Evolutionary conservation across 208 protist species (phyloP).

Genomic region (Crithidia sp.): DNA sequence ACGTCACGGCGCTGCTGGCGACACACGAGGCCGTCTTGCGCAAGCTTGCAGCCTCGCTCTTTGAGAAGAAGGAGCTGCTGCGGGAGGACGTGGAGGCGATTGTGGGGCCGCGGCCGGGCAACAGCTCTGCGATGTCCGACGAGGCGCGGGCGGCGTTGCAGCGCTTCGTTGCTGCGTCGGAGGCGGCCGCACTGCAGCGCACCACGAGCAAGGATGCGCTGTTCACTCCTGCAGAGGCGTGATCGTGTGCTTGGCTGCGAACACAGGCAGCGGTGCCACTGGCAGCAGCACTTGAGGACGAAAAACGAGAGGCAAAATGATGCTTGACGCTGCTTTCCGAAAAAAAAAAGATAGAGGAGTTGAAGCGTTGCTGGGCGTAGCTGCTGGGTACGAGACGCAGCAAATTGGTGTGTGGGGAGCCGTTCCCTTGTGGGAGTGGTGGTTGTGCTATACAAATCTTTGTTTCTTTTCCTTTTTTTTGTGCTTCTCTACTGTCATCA

Average conservation of each 20-base stretch:
- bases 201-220: conserved; percentile 31
- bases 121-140: conserved; percentile 17
- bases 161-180: conserved; percentile 55
- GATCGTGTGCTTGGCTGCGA: neutral
- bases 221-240: conserved; percentile 14
- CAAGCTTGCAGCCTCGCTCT: conserved; percentile 50
- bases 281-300: no score
- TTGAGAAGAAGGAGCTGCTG: conserved; percentile 77
- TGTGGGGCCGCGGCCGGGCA: conserved; percentile 46
- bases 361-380: no score
- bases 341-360: no score
- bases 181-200: conserved; percentile 44
- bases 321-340: no score
- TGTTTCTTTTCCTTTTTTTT: neutral
- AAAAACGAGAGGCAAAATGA: no score
- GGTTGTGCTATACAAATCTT: neutral
- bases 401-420: no score
- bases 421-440: no score
- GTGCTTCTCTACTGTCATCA: neutral
- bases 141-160: conserved; percentile 58
- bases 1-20: conserved; percentile 56
- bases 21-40: conserved; percentile 48
- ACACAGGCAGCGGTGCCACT: no score
- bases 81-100: conserved; percentile 71
- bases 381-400: no score